These are phyloP conservation scores for Peronospora farinosa DNA, from an alignment of 352 stramenopile genomes.

Conservation along the genomic window DNA sequence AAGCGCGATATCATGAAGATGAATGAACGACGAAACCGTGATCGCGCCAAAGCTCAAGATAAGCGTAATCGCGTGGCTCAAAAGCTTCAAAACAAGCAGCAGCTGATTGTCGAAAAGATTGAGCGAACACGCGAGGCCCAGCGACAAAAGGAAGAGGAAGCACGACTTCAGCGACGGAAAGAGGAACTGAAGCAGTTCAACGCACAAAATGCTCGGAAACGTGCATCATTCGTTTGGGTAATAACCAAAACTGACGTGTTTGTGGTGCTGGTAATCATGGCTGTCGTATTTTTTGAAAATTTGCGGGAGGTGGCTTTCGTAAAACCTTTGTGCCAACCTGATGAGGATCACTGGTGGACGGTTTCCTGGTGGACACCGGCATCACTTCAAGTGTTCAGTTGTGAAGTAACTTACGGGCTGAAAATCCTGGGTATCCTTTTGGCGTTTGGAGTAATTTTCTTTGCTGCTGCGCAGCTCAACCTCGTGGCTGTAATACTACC, in stretches of 20 bases:
- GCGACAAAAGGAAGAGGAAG: slow-evolving; percentile 43
- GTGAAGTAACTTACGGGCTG: slow-evolving; percentile 60
- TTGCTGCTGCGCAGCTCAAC: slow-evolving; percentile 60
- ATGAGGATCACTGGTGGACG: slow-evolving; percentile 44
- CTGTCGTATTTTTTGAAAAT: slow-evolving; percentile 70
- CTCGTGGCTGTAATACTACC: slow-evolving; percentile 51
- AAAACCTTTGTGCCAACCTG: slow-evolving; percentile 46
- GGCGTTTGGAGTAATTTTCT: slow-evolving; percentile 37
- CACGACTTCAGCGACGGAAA: slow-evolving; percentile 26
- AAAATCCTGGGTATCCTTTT: slow-evolving; percentile 55
- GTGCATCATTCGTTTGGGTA: slow-evolving; percentile 45
- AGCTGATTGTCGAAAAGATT: slow-evolving; percentile 59
- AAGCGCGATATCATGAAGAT: slow-evolving; percentile 74
- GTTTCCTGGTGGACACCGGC: slow-evolving; percentile 50
- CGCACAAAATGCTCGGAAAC: slow-evolving; percentile 29
- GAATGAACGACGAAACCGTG: slow-evolving; percentile 55
- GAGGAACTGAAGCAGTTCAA: slow-evolving; percentile 35
- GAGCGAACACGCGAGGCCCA: slow-evolving; percentile 45
- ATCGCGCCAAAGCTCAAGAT: slow-evolving; percentile 48
- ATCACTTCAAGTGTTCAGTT: slow-evolving; percentile 57
- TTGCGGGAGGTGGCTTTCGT: slow-evolving; percentile 53
- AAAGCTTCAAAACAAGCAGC: slow-evolving; percentile 66
- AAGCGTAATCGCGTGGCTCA: slow-evolving; percentile 54
- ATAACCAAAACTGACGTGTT: slow-evolving; percentile 70
- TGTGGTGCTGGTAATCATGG: slow-evolving; percentile 67